Percentiles rank a stretch among this genome's conserved stretches.
phyloP scores from a whole-genome alignment of 2,329 filamentous ascomycete species.

The Penicillium sclerotigenum region DNA sequence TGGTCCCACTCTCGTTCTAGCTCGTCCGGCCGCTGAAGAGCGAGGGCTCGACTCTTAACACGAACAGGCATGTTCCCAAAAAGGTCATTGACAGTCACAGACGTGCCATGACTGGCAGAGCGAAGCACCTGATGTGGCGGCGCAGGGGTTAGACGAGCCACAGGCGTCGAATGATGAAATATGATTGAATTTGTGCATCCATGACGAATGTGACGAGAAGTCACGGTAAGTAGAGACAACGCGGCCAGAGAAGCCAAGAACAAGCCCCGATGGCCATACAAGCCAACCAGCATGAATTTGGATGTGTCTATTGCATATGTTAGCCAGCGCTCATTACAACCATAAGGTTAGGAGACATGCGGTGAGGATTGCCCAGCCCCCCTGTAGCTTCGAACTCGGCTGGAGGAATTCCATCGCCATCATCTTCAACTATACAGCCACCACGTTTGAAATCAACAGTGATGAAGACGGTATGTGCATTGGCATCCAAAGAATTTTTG shows the following conservation, averaged over 20 bases:
- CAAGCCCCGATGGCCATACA: slow-evolving; percentile 66
- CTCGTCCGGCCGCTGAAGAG: slow-evolving; percentile 51
- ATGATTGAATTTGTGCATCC: slow-evolving; percentile 59
- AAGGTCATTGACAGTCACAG: slow-evolving; percentile 70
- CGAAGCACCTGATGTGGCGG: slow-evolving; percentile 56
- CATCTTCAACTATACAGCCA: slow-evolving; percentile 75
- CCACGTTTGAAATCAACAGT: slow-evolving; percentile 72
- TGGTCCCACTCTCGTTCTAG: slow-evolving; percentile 63
- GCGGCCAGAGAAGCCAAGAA: slow-evolving; percentile 76
- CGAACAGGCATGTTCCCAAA: slow-evolving; percentile 91
- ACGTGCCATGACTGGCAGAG: slow-evolving; percentile 65
- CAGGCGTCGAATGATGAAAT: slow-evolving; percentile 65
- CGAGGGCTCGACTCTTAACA: slow-evolving; percentile 69
- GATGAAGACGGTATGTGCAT: slow-evolving; percentile 65
- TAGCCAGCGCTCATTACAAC: slow-evolving; percentile 1
- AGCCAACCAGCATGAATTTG: slow-evolving; percentile 54
- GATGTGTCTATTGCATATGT: slow-evolving; percentile 65
- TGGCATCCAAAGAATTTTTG: slow-evolving; percentile 81
- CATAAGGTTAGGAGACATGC: slow-evolving; percentile 45
- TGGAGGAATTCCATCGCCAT: slow-evolving; percentile 74
- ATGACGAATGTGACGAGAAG: slow-evolving; percentile 60
- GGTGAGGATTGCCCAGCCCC: slow-evolving; percentile 68
- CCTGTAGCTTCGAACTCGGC: slow-evolving; percentile 68
- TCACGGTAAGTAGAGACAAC: slow-evolving; percentile 72
- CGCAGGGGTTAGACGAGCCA: slow-evolving; percentile 64